These are phyloP conservation scores for Rhynchospora breviuscula DNA, from an alignment of 176 grass and related monocot species.

Conservation along the genomic window DNA sequence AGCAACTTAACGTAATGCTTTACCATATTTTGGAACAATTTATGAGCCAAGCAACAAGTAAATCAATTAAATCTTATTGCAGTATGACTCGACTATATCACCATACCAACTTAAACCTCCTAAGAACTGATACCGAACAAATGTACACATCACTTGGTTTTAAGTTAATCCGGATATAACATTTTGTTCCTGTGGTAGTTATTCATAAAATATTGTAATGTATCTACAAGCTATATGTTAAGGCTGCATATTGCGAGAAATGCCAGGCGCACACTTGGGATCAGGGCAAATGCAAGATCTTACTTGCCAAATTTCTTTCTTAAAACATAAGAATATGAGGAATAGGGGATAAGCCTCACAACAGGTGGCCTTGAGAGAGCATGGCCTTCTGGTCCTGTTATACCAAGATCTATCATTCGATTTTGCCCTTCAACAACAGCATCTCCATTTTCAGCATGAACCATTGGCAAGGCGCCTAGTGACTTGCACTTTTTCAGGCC, in stretches of 20 bases:
- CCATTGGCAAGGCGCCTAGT: slow-evolving; percentile 92
- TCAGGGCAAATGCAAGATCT: neutral
- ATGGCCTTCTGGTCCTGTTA: slow-evolving; percentile 96
- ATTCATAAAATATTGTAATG: neutral
- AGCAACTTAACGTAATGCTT: neutral
- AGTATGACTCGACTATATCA: neutral
- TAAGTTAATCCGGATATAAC: neutral
- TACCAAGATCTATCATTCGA: slow-evolving; percentile 86
- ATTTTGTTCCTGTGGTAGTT: neutral
- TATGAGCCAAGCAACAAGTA: neutral
- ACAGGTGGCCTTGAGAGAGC: slow-evolving; percentile 92
- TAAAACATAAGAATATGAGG: neutral
- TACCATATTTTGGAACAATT: neutral
- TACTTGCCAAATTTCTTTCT: neutral
- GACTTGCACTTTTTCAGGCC: slow-evolving; percentile 89
- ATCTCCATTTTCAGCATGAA: slow-evolving; percentile 97
- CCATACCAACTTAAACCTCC: neutral
- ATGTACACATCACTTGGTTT: neutral
- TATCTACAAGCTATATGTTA: neutral
- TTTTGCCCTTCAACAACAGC: slow-evolving; percentile 85
- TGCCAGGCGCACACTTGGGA: neutral
- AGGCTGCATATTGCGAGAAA: neutral
- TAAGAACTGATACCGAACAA: neutral
- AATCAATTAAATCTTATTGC: neutral
- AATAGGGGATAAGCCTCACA: slow-evolving; percentile 41